These are phyloP conservation scores for Aspergillaceae sp. DNA, from an alignment of 2,329 filamentous ascomycete species.

Conservation along the genomic window DNA sequence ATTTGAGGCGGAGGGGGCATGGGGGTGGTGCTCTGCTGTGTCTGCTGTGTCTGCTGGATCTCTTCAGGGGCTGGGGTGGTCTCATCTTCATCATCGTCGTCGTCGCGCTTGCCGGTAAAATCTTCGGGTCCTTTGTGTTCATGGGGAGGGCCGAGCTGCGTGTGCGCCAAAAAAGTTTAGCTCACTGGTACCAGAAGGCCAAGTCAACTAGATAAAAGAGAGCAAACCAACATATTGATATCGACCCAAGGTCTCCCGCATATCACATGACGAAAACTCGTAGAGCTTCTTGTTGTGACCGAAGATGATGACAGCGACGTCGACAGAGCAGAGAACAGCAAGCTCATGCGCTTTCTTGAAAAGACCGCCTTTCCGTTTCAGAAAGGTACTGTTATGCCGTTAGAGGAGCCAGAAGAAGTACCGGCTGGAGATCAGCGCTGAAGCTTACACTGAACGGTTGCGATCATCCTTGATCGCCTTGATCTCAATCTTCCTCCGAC, in stretches of 20 bases:
- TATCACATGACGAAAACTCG: constrained; percentile 90
- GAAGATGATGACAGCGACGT: constrained; percentile 97
- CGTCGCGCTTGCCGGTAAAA: constrained; percentile 68
- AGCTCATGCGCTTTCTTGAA: constrained; percentile 99
- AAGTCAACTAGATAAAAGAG: neutral
- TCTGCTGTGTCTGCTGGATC: constrained; percentile 40
- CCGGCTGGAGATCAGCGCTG: neutral
- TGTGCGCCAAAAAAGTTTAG: no score
- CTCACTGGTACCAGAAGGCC: no score
- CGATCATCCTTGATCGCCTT: constrained; percentile 98
- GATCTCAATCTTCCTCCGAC: constrained; percentile 98
- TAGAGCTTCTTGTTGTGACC: constrained; percentile 98
- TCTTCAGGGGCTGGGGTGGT: constrained; percentile 65
- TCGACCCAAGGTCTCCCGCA: constrained; percentile 78
- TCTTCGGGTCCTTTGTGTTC: constrained; percentile 94
- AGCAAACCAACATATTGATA: constrained; percentile 73
- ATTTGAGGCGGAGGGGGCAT: constrained; percentile 60
- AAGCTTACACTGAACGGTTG: constrained; percentile 87
- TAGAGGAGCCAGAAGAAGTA: constrained; percentile 1
- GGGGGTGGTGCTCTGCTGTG: constrained; percentile 25
- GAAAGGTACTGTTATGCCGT: constrained; percentile 63
- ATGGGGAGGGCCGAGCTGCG: constrained; percentile 79
- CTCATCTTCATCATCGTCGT: constrained; percentile 72
- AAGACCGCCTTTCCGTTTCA: constrained; percentile 95
- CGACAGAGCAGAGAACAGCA: constrained; percentile 93